Conservation (phyloP, 345 rosid species). For the Rubroshorea leprosula region DNA sequence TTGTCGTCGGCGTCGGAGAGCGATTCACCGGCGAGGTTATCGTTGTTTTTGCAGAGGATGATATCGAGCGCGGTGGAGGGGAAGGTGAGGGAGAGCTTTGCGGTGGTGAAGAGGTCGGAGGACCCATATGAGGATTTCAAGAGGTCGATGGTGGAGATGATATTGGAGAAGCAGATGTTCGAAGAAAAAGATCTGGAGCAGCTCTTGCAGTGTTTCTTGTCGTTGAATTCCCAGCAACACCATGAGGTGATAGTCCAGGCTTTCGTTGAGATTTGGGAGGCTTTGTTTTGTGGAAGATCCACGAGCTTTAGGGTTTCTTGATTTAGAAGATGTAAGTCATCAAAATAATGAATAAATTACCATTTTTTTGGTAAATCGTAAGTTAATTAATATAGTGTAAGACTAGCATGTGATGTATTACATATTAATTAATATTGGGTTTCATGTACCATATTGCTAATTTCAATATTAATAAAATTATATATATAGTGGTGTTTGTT, state of each 20-base stretch:
- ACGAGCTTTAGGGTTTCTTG: slow-evolving; percentile 11
- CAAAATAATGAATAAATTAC: no score
- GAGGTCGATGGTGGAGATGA: slow-evolving; percentile 77
- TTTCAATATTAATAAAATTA: no score
- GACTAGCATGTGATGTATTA: no score
- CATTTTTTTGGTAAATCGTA: no score
- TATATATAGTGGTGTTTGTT: no score
- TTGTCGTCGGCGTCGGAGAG: slow-evolving; percentile 21
- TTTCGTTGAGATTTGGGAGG: slow-evolving; percentile 54
- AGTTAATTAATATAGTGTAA: no score
- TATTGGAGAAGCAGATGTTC: slow-evolving; percentile 57
- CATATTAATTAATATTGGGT: no score
- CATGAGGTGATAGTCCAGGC: slow-evolving; percentile 46
- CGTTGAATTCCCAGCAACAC: slow-evolving; percentile 54
- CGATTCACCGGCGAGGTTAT: slow-evolving; percentile 57
- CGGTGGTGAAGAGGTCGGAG: slow-evolving; percentile 68
- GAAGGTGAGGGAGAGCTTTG: slow-evolving; percentile 68
- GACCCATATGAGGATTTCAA: slow-evolving; percentile 65
- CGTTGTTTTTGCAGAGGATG: slow-evolving; percentile 44
- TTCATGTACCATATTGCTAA: no score
- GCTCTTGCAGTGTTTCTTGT: slow-evolving; percentile 53
- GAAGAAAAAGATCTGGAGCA: slow-evolving; percentile 56
- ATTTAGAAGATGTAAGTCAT: neutral
- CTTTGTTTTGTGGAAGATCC: slow-evolving; percentile 31
- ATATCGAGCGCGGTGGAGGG: slow-evolving; percentile 51